These are phyloP conservation scores for Panicum virgatum DNA, from an alignment of 202 grass and related monocot genomes.

Conservation along the genomic window DNA sequence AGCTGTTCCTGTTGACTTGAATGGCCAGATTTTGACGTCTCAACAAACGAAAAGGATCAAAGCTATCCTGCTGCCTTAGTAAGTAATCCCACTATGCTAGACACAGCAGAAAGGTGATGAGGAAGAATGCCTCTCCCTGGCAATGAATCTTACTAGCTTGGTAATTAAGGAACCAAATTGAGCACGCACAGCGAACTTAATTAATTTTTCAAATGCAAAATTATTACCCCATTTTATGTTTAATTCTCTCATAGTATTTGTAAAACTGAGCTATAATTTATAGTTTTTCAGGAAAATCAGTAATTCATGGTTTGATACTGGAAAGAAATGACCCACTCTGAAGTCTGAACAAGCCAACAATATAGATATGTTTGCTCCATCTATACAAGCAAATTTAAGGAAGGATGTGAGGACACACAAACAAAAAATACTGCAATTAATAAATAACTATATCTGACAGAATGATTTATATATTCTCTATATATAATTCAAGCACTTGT, in stretches of 20 bases:
- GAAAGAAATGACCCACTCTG: background rate
- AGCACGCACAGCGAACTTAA: background rate
- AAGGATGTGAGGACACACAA: background rate
- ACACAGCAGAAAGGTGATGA: conserved; percentile 5
- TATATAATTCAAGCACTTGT: background rate
- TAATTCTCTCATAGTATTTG: background rate
- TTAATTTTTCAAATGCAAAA: too few species aligned
- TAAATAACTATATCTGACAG: background rate
- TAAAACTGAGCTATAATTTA: background rate
- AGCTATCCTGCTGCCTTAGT: background rate
- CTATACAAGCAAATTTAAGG: too few species aligned
- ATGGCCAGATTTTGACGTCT: conserved; percentile 39
- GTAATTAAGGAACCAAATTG: background rate
- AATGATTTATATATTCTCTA: background rate
- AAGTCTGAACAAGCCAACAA: background rate
- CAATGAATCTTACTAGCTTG: background rate
- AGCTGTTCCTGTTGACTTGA: conserved; percentile 29
- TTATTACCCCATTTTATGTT: background rate
- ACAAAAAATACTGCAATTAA: background rate
- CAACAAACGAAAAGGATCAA: conserved; percentile 35
- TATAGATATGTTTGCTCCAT: background rate
- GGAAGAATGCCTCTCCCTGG: background rate
- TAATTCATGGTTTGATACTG: too few species aligned
- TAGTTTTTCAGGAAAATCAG: background rate
- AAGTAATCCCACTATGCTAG: background rate